Evolutionary conservation across 1,139 yeast genomes (phyloP).

Genomic region (Candida sanyaensis): DNA sequence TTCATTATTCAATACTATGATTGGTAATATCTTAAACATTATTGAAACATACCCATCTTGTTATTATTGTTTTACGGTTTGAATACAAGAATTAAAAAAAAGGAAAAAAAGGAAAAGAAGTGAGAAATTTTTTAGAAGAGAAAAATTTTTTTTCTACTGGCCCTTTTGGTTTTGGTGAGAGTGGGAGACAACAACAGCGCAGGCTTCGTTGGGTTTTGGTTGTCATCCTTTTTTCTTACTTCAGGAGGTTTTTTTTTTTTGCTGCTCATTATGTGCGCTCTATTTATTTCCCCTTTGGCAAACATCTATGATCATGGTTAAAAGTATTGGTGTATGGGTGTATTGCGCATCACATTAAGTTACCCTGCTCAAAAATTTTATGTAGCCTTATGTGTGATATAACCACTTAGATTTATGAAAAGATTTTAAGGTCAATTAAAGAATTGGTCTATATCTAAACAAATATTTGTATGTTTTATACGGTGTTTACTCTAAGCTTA

Average conservation of each 20-base stretch:
- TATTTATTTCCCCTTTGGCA: too few relatives aligned
- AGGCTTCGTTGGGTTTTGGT: too few relatives aligned
- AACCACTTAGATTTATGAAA: neutral
- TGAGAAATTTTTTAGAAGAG: neutral
- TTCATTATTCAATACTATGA: neutral
- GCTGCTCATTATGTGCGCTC: too few relatives aligned
- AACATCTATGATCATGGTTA: too few relatives aligned
- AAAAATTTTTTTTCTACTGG: neutral
- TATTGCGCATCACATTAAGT: neutral
- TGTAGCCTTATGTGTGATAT: neutral
- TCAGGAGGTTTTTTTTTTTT: neutral
- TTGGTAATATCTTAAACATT: neutral
- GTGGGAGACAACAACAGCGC: neutral
- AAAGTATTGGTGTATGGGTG: slow-evolving; percentile 1
- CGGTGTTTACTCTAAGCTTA: neutral
- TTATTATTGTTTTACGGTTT: slow-evolving; percentile 16
- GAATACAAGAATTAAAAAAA: slow-evolving; percentile 15
- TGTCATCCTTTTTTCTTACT: neutral
- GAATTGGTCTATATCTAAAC: neutral
- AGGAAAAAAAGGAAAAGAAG: slow-evolving; percentile 1
- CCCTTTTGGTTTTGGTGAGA: neutral
- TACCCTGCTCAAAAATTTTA: neutral
- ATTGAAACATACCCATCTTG: slow-evolving; percentile 44
- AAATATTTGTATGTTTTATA: neutral
- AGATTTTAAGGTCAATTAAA: neutral